phyloP scores from a whole-genome alignment of 2,329 filamentous ascomycete genomes.

The Venturia nashicola region DNA sequence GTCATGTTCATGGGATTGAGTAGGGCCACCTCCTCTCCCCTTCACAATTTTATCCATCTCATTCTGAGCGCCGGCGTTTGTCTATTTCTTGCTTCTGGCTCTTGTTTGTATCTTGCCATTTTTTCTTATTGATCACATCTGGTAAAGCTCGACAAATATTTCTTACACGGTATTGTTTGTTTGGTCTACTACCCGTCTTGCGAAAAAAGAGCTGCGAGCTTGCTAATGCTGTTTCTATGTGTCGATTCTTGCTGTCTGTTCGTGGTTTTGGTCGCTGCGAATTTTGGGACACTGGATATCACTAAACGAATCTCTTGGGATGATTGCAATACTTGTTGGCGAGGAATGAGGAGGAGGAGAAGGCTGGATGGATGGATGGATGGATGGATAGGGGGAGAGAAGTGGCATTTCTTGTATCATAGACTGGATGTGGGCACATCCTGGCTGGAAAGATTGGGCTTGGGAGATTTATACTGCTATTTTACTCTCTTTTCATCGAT shows the following conservation, averaged over 20 bases:
- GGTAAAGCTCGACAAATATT: not conserved
- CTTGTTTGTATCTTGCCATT: not conserved
- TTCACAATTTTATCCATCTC: not conserved
- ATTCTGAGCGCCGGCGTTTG: not conserved
- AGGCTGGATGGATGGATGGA: not conserved
- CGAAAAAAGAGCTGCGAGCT: not conserved
- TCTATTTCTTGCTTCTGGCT: not conserved
- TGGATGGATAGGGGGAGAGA: not conserved
- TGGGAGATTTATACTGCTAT: not conserved
- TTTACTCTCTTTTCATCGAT: not conserved
- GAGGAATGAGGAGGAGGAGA: not conserved
- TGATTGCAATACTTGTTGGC: not conserved
- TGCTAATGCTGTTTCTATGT: not conserved
- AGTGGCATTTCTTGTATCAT: slow-evolving; percentile 1
- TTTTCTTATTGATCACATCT: not conserved
- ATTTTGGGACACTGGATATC: not conserved
- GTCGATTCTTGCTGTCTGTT: not conserved
- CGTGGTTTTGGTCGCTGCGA: not conserved
- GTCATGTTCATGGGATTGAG: not conserved
- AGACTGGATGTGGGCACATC: not conserved
- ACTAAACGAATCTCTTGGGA: not conserved
- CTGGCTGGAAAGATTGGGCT: not conserved
- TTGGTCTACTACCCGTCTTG: not conserved
- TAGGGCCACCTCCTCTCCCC: not conserved
- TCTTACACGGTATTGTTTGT: not conserved